Conservation (phyloP, 129 eudicot species). For the Solidago caesia region DNA sequence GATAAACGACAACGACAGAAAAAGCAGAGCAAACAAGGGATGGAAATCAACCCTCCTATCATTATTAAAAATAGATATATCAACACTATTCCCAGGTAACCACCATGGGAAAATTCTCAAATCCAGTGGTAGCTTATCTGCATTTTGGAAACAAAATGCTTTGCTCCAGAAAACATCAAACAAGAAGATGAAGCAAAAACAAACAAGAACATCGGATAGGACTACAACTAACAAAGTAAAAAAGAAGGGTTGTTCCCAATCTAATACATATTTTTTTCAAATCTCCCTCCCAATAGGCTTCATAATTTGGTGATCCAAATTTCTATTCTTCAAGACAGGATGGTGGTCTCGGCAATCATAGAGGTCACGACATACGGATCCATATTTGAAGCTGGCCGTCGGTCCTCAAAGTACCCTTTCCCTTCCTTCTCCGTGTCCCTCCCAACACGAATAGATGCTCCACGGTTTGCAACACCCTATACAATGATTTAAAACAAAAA, state of each 20-base stretch:
- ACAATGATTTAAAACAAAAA: neutral
- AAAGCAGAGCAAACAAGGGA: constrained; percentile 5
- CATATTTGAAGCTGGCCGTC: constrained; percentile 46
- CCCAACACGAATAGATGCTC: constrained; percentile 46
- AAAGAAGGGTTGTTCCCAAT: constrained; percentile 29
- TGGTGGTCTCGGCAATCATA: constrained; percentile 50
- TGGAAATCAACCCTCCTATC: constrained; percentile 33
- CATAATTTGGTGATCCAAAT: constrained; percentile 33
- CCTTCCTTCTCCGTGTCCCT: constrained; percentile 44
- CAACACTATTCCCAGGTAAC: constrained; percentile 34
- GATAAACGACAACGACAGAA: neutral
- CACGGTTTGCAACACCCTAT: constrained; percentile 47
- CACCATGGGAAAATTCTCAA: constrained; percentile 31
- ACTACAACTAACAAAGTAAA: constrained; percentile 16
- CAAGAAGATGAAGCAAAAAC: constrained; percentile 10
- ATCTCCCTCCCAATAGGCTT: constrained; percentile 44
- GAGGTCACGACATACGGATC: constrained; percentile 51
- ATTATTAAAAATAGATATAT: constrained; percentile 31
- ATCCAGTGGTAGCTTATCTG: constrained; percentile 9
- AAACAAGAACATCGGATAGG: constrained; percentile 17
- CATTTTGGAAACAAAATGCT: constrained; percentile 29
- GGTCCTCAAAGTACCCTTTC: constrained; percentile 40
- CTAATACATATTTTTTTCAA: constrained; percentile 24
- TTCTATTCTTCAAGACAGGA: constrained; percentile 23
- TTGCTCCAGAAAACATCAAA: constrained; percentile 22